These are phyloP conservation scores for Nymphaea colorata DNA, from an alignment of 164 flowering plant genomes.

Conservation along the genomic window DNA sequence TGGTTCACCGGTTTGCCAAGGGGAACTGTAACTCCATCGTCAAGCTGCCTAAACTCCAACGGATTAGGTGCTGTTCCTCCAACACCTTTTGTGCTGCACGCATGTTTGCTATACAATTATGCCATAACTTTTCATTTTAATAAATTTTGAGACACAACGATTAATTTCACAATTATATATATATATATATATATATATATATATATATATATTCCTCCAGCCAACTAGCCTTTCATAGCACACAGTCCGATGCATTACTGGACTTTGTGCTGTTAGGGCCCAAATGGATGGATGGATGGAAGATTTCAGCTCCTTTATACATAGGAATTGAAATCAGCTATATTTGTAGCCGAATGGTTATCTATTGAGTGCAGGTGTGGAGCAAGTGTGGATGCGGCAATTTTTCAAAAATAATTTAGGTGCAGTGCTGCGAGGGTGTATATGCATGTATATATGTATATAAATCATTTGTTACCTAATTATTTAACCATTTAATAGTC, in stretches of 20 bases:
- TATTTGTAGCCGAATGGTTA: too few relatives aligned
- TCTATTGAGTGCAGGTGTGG: too few relatives aligned
- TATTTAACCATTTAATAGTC: too few relatives aligned
- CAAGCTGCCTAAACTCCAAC: slow-evolving; percentile 37
- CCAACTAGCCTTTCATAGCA: background rate
- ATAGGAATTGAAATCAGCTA: too few relatives aligned
- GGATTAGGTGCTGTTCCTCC: slow-evolving; percentile 71
- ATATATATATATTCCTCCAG: background rate
- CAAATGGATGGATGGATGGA: too few relatives aligned
- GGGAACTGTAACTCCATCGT: slow-evolving; percentile 74
- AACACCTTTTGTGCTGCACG: slow-evolving; percentile 81
- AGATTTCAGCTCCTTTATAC: too few relatives aligned
- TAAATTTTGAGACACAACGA: background rate
- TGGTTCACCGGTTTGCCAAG: slow-evolving; percentile 60
- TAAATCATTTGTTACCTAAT: too few relatives aligned
- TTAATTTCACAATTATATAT: background rate
- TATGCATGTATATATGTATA: background rate
- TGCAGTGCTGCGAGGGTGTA: too few relatives aligned
- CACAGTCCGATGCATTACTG: background rate
- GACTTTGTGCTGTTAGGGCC: background rate
- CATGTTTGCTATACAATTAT: background rate
- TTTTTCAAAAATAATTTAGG: too few relatives aligned
- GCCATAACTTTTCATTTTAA: background rate
- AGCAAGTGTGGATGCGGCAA: too few relatives aligned
- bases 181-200: background rate